phyloP scores from a whole-genome alignment of 2,329 filamentous ascomycete species.

The Colletotrichum phormii region DNA sequence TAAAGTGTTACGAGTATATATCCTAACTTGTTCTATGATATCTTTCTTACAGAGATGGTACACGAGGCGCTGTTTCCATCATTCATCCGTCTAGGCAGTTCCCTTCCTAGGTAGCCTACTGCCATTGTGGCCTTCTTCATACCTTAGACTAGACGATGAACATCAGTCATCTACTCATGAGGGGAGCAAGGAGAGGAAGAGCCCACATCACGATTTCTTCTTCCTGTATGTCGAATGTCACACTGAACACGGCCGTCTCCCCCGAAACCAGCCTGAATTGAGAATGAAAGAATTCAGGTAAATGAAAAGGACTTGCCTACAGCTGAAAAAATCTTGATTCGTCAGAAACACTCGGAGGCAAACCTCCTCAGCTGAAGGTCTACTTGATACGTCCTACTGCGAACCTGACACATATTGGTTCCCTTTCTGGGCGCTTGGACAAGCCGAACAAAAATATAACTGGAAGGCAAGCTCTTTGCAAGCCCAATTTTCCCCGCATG shows the following conservation, averaged over 20 bases:
- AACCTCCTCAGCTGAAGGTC: background rate
- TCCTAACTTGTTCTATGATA: background rate
- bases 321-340: background rate
- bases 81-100: background rate
- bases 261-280: too few relatives aligned
- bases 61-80: background rate
- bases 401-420: too few relatives aligned
- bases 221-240: too few relatives aligned
- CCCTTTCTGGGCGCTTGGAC: background rate
- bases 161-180: background rate
- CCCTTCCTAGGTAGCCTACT: background rate
- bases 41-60: background rate
- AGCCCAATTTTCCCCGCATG: background rate
- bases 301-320: too few relatives aligned
- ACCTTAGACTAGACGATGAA: background rate
- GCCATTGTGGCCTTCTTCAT: background rate
- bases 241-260: too few relatives aligned
- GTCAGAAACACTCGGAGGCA: background rate
- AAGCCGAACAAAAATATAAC: background rate
- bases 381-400: background rate
- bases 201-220: too few relatives aligned
- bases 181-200: background rate
- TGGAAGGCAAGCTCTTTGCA: background rate
- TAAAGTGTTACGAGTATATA: slow-evolving; percentile 30
- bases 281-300: too few relatives aligned